Conservation (phyloP, 2,329 filamentous ascomycete species). For the Coniochaeta sp. region DNA sequence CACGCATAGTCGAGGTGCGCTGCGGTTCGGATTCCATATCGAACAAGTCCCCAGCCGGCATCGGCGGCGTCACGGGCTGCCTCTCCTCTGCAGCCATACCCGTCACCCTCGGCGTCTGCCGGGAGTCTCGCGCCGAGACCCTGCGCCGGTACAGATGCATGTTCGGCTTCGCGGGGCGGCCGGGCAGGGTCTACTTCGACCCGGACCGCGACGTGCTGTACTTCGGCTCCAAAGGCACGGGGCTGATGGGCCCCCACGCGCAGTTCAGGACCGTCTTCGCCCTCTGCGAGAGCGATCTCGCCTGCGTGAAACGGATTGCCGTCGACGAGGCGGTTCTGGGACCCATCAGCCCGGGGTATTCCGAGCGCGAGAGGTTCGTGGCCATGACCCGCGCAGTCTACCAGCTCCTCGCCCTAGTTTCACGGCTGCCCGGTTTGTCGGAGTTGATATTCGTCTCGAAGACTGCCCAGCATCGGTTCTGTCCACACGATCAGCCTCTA, state of each 20-base stretch:
- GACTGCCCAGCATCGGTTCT: background rate
- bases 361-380: background rate
- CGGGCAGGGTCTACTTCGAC: slow-evolving; percentile 35
- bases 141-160: slow-evolving; percentile 29
- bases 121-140: slow-evolving; percentile 37
- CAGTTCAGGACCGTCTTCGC: slow-evolving; percentile 36
- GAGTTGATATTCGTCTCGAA: background rate
- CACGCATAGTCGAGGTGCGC: slow-evolving; percentile 34
- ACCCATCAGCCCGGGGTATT: background rate
- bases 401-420: background rate
- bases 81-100: slow-evolving; percentile 33
- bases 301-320: slow-evolving; percentile 31
- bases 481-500: background rate
- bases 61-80: slow-evolving; percentile 16
- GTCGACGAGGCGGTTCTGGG: slow-evolving; percentile 35
- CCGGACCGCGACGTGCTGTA: slow-evolving; percentile 34
- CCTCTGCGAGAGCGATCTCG: slow-evolving; percentile 31
- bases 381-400: background rate
- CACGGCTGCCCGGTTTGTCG: background rate
- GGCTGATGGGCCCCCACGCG: slow-evolving; percentile 35
- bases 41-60: background rate
- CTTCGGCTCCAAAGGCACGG: slow-evolving; percentile 32
- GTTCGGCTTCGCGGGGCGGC: slow-evolving; percentile 33
- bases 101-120: slow-evolving; percentile 35
- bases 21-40: slow-evolving; percentile 25